Percentiles rank a stretch among this genome's conserved stretches.
Conservation (phyloP, 306 rosid genomes). For the Corylus avellana region DNA sequence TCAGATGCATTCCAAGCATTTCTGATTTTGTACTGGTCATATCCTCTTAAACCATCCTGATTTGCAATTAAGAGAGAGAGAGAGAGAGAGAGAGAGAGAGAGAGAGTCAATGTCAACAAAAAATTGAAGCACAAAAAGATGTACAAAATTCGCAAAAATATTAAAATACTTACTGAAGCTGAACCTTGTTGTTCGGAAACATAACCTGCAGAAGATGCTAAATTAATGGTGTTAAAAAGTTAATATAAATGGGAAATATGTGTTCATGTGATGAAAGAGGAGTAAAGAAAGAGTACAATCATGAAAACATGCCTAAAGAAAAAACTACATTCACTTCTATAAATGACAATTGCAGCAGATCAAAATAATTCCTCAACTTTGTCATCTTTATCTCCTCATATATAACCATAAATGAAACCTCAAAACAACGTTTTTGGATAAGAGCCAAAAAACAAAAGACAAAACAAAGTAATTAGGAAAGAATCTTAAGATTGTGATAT, state of each 20-base stretch:
- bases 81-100: conserved; percentile 4
- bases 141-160: conserved; percentile 19
- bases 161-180: conserved; percentile 58
- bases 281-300: conserved; percentile 3
- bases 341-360: not conserved
- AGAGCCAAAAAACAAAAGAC: no score
- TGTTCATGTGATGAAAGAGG: not conserved
- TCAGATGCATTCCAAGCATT: conserved; percentile 31
- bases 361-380: not conserved
- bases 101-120: conserved; percentile 18
- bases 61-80: conserved; percentile 16
- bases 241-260: not conserved
- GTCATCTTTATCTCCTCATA: no score
- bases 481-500: no score
- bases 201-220: conserved; percentile 58
- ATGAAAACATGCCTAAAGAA: not conserved
- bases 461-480: no score
- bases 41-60: conserved; percentile 44
- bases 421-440: no score
- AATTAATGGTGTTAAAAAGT: conserved; percentile 5
- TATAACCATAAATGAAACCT: no score
- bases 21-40: conserved; percentile 20
- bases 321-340: not conserved
- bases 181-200: conserved; percentile 61
- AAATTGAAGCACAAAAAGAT: conserved; percentile 13